These are phyloP conservation scores for Cicer pinnatifidum DNA, from an alignment of 306 rosid genomes.

Conservation along the genomic window DNA sequence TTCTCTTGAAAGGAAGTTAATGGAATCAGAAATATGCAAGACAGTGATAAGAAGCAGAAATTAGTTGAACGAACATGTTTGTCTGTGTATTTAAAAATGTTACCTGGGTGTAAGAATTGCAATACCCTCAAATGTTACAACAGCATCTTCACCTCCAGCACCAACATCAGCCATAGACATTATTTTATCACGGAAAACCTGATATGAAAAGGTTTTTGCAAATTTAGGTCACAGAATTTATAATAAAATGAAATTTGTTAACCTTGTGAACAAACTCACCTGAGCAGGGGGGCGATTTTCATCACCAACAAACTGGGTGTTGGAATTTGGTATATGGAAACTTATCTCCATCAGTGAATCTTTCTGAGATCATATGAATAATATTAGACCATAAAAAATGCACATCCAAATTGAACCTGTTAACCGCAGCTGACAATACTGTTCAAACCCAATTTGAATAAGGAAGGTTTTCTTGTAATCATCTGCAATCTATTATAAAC, in stretches of 20 bases:
- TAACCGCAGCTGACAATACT: conserved; percentile 4
- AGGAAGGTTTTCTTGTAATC: background rate
- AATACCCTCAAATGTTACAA: conserved; percentile 96
- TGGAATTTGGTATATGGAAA: conserved; percentile 93
- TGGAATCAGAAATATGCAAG: conserved; percentile 22
- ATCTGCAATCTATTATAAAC: conserved; percentile 19
- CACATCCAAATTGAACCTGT: background rate
- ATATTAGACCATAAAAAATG: conserved; percentile 20
- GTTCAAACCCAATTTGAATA: conserved; percentile 31
- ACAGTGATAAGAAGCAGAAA: conserved; percentile 23
- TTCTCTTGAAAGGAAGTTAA: conserved; percentile 11
- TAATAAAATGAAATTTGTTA: background rate
- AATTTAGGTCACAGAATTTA: conserved; percentile 35
- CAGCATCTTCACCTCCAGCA: conserved; percentile 91
- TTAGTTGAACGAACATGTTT: conserved; percentile 15
- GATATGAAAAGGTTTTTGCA: conserved; percentile 30
- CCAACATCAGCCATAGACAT: conserved; percentile 89
- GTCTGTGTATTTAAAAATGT: conserved; percentile 32
- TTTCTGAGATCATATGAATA: conserved; percentile 65
- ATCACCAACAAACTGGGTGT: conserved; percentile 96
- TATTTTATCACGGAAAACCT: conserved; percentile 96
- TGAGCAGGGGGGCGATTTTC: conserved; percentile 92
- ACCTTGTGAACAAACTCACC: conserved; percentile 51
- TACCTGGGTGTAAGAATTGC: conserved; percentile 99
- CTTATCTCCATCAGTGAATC: conserved; percentile 98